Percentiles rank a stretch among this genome's conserved stretches.
phyloP scores from a whole-genome alignment of 805 yeast species.

The Ogataea nakhonphanomensis region DNA sequence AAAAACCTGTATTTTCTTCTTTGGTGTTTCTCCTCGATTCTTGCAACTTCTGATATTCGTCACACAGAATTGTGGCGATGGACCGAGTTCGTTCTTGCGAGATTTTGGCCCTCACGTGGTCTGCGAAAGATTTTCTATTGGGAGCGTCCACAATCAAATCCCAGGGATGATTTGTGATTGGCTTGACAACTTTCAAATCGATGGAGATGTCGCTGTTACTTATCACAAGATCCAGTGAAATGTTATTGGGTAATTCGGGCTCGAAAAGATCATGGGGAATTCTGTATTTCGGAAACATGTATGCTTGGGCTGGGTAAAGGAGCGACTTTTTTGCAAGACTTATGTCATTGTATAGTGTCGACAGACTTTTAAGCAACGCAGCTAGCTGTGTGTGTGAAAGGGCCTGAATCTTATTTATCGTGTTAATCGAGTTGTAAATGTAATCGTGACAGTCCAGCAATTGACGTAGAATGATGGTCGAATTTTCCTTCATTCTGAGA shows the following conservation, averaged over 20 bases:
- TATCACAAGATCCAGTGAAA: conserved; percentile 56
- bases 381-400: conserved; percentile 19
- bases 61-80: conserved; percentile 37
- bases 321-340: conserved; percentile 35
- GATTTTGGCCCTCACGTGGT: conserved; percentile 53
- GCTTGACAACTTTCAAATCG: conserved; percentile 51
- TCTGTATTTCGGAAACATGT: conserved; percentile 57
- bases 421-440: conserved; percentile 41
- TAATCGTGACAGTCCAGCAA: conserved; percentile 34
- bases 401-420: conserved; percentile 36
- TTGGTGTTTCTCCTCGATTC: conserved; percentile 22
- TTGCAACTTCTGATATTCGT: conserved; percentile 36
- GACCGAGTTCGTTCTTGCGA: conserved; percentile 41
- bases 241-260: conserved; percentile 44
- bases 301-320: conserved; percentile 49
- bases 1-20: conserved; percentile 10
- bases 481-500: conserved; percentile 37
- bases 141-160: conserved; percentile 41
- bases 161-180: conserved; percentile 62
- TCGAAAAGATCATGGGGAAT: conserved; percentile 37
- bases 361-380: conserved; percentile 23
- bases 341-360: conserved; percentile 31
- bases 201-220: conserved; percentile 60
- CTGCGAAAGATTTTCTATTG: conserved; percentile 52
- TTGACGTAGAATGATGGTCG: conserved; percentile 40